These are phyloP conservation scores for Pseudomonodictys pantanalensis DNA, from an alignment of 495 filamentous ascomycete genomes.

Conservation along the genomic window DNA sequence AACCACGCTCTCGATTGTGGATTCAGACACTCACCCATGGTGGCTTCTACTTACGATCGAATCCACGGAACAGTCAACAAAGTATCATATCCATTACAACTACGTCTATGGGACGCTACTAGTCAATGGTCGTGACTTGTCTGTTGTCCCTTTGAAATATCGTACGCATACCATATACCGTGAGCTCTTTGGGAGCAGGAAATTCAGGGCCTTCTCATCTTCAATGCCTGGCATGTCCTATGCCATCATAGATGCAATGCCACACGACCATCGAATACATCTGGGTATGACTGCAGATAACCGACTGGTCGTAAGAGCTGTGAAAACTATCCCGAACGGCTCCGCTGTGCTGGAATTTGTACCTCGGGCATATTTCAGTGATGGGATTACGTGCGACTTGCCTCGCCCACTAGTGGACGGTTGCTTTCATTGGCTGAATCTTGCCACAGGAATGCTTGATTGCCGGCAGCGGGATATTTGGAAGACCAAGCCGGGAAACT, in stretches of 20 bases:
- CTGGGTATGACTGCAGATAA: slow-evolving; percentile 45
- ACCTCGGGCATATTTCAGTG: slow-evolving; percentile 35
- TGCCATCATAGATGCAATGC: slow-evolving; percentile 35
- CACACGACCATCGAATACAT: slow-evolving; percentile 46
- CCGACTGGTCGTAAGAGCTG: slow-evolving; percentile 46
- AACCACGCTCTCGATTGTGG: neutral
- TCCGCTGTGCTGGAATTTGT: slow-evolving; percentile 41
- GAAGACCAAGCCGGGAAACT: slow-evolving; percentile 29
- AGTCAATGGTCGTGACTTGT: slow-evolving; percentile 49
- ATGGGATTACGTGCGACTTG: slow-evolving; percentile 24
- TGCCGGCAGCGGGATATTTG: slow-evolving; percentile 30
- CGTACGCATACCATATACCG: slow-evolving; percentile 41
- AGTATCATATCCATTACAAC: slow-evolving; percentile 46
- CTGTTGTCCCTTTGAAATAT: slow-evolving; percentile 48
- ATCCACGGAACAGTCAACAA: slow-evolving; percentile 10
- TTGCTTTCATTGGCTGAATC: slow-evolving; percentile 37
- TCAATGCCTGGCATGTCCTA: slow-evolving; percentile 48
- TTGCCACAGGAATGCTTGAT: slow-evolving; percentile 35
- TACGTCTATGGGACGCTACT: slow-evolving; percentile 50
- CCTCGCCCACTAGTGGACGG: slow-evolving; percentile 29
- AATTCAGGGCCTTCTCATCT: slow-evolving; percentile 49
- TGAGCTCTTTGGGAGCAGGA: slow-evolving; percentile 51
- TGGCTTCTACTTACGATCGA: slow-evolving; percentile 40
- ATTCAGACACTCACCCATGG: neutral
- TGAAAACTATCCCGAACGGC: too few relatives aligned